phyloP scores from a whole-genome alignment of 345 rosid species.

The Sonneratia alba region DNA sequence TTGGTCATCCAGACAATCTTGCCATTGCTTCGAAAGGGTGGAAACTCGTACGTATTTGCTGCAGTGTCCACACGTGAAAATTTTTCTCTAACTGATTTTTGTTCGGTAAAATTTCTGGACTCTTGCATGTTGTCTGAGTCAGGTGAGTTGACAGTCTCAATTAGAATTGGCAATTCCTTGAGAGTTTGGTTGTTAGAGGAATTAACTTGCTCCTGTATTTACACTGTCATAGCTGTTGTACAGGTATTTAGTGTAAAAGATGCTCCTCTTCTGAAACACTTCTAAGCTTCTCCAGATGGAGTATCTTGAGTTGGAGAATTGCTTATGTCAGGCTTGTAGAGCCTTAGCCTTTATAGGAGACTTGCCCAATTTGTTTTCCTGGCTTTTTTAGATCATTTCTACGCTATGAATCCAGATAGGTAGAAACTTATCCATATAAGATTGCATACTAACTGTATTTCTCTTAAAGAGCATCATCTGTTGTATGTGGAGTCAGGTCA shows the following conservation, averaged over 20 bases:
- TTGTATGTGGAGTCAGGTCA: not conserved
- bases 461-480: not conserved
- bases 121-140: not conserved
- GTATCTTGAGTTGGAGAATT: not conserved
- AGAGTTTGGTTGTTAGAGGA: not conserved
- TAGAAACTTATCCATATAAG: not conserved
- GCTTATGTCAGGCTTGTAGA: too few species aligned
- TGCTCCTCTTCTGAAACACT: not conserved
- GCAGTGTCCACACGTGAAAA: conserved; percentile 4
- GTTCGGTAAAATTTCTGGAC: not conserved
- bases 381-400: not conserved
- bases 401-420: not conserved
- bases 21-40: conserved; percentile 71
- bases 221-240: not conserved
- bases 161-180: not conserved
- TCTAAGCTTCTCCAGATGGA: not conserved
- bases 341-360: not conserved
- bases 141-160: not conserved
- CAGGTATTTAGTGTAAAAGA: not conserved
- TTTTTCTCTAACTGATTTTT: not conserved
- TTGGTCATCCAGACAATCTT: conserved; percentile 67
- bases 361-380: not conserved
- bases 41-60: conserved; percentile 45
- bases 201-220: not conserved
- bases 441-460: not conserved